These are phyloP conservation scores for Lecanicillium sp. DNA, from an alignment of 2,329 filamentous ascomycete species.

Conservation along the genomic window DNA sequence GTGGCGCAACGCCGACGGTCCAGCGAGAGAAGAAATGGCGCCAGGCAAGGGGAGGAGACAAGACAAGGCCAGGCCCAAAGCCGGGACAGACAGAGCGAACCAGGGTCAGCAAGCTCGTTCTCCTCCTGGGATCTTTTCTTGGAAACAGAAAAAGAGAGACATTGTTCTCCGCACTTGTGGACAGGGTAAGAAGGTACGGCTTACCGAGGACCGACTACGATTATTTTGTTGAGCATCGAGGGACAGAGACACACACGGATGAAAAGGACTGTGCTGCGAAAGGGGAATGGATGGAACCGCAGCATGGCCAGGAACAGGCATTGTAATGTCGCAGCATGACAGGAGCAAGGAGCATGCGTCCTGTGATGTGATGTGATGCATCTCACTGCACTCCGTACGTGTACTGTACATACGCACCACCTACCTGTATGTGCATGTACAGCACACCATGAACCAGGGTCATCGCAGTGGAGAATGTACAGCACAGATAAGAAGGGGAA, in stretches of 20 bases:
- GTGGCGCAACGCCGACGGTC: conserved; percentile 5
- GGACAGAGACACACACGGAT: no score
- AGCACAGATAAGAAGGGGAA: not conserved
- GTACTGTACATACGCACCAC: no score
- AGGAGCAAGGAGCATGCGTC: not conserved
- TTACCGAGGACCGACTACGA: no score
- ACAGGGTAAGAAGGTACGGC: no score
- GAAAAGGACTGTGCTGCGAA: no score
- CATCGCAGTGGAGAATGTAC: not conserved
- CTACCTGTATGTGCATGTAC: no score
- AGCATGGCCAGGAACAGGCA: no score
- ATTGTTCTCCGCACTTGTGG: no score
- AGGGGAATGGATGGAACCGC: no score
- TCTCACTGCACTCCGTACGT: not conserved
- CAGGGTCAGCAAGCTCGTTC: not conserved
- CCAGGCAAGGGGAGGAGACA: no score
- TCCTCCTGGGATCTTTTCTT: not conserved
- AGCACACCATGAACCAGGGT: not conserved
- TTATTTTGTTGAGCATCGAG: no score
- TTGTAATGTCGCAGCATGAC: not conserved
- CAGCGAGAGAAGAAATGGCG: not conserved
- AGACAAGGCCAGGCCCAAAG: not conserved
- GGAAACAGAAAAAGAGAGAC: no score
- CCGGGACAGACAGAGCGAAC: not conserved
- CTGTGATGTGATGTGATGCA: not conserved